Evolutionary conservation across 148 eudicot genomes (phyloP), one percentile per base, ranked within the genome.

Genomic region (Simmondsia chinensis): DNA sequence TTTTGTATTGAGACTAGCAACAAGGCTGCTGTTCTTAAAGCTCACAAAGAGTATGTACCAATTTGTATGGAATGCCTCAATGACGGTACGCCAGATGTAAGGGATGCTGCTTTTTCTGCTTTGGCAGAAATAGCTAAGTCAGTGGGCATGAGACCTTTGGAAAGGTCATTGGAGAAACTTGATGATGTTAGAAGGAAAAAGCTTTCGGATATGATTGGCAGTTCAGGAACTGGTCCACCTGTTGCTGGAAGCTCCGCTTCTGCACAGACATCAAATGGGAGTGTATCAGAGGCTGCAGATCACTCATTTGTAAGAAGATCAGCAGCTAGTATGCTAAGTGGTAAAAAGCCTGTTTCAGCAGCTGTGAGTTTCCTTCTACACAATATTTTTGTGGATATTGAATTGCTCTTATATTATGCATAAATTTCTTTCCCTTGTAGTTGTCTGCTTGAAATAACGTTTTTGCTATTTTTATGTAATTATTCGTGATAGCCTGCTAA

Each of bases 131-230:
- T 93, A 48, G 99, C 99, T 8, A 93, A 86, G 99, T 76, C 72
- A 42, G 99, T 86, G 54, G 99, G 99, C 46, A 93, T 93, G 99
- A 76, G 99, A 57, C 99, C 99, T 47, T 57, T 93, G 65, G 99
- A 86, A 50, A 82, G 77, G 66, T 86, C 99, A n/a, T 57, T 93
- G 47, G 99, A 93, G 69, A 93, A 86, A 63, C 87, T 93, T 20
- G 99, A 93, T 62, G 99, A 93, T 61, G 94, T 93, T 52, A 67
- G 99, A 40, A 72, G 50, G 39, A 93, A 93, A 64, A 93, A 93
- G 64, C 87, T 93, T 20, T 79, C 94, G 33, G 99, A 93, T 52
- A 86, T 93, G 96, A 93, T 93, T 75, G 99, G 79, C 43, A 56
- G 69, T 63, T 57, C 89, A 43, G 82, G 55, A 33, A 65, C 72